Base-by-base conservation (phyloP, 331 rosid species). In the Prunus yedoensis region DNA sequence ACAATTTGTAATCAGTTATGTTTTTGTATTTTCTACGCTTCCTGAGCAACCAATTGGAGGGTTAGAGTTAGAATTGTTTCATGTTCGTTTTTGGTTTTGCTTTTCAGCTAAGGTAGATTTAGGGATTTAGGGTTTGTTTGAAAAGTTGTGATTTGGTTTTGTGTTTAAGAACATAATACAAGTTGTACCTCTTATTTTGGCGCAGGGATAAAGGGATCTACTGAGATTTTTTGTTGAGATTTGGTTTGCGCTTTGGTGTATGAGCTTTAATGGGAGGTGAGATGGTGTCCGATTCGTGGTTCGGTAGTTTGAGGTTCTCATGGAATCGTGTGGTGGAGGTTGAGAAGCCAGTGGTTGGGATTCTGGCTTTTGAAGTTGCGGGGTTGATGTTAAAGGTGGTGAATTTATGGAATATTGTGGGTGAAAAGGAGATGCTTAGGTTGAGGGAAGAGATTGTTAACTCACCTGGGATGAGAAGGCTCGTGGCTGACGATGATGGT, bases 361-460 rank as follows among this genome's bases (percentile, higher is more conserved):
- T 95, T 86, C 79, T 95, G 79, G 86, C 91, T 0, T 84, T 73
- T 57, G 99, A 95, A 84, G 93, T 95, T 71, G 66, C 90, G 0
- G 82, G 88, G 23, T 83, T 95, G 91, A 95, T 95, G 99, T 74
- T 79, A 47, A 92, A 89, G 86, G 74, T 88, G 47, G 84, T 82
- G 63, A 85, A 77, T 82, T 82, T 95, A 57, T 95, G 99, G 99
- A 88, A 86, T 56, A 76, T 74, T 79, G 83, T 95, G 90, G 81
- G 86, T 83, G 94, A 92, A 38, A 54, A 41, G 47, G 97, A 89
- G 82, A 50, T 88, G 25, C 30, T 47, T 74, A 80, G 70, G 77
- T 59, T 88, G 67, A 89, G 84, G 80, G 90, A 88, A 82, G 88
- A 86, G 66, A 74, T 90, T 46, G 71, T 81, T 54, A 81, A 82